phyloP scores from a whole-genome alignment of 2,329 filamentous ascomycete genomes.

The Aspergillus sp. region DNA sequence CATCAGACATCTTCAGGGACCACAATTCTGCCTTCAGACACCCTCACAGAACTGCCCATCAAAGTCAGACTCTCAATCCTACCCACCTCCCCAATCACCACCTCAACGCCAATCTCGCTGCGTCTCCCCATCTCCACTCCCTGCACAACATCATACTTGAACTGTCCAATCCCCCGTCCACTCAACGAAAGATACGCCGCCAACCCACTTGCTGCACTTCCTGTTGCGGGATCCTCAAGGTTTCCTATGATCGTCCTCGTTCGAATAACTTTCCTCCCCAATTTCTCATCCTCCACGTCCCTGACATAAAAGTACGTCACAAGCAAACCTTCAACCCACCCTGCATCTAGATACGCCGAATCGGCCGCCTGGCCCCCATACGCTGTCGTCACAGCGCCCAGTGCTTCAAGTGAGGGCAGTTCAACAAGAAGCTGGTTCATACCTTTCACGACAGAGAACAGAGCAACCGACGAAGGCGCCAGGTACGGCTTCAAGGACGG shows the following conservation, averaged over 20 bases:
- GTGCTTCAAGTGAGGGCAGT: slow-evolving; percentile 59
- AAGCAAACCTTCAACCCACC: slow-evolving; percentile 31
- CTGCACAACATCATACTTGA: slow-evolving; percentile 58
- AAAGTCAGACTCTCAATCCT: slow-evolving; percentile 34
- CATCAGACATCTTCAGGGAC: slow-evolving; percentile 2
- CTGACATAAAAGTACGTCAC: slow-evolving; percentile 34
- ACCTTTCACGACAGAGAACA: slow-evolving; percentile 43
- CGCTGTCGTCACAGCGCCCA: slow-evolving; percentile 43
- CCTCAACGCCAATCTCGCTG: slow-evolving; percentile 39
- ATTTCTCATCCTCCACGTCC: slow-evolving; percentile 60
- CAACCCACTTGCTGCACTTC: slow-evolving; percentile 62
- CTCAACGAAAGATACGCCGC: slow-evolving; percentile 54
- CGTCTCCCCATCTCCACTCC: slow-evolving; percentile 66
- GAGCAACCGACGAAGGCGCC: slow-evolving; percentile 18
- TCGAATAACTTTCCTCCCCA: slow-evolving; percentile 37
- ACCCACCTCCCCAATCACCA: slow-evolving; percentile 18
- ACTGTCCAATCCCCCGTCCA: slow-evolving; percentile 30
- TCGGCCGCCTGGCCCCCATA: slow-evolving; percentile 22
- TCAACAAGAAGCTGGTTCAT: slow-evolving; percentile 63
- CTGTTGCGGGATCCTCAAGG: slow-evolving; percentile 41
- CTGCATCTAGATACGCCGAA: slow-evolving; percentile 31
- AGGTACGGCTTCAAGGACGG: slow-evolving; percentile 25
- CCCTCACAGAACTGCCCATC: slow-evolving; percentile 35
- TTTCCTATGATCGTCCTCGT: slow-evolving; percentile 30
- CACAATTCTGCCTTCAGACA: slow-evolving; percentile 17